Conservation (phyloP, 2,329 filamentous ascomycete species). For the Pseudocercospora fuligena region DNA sequence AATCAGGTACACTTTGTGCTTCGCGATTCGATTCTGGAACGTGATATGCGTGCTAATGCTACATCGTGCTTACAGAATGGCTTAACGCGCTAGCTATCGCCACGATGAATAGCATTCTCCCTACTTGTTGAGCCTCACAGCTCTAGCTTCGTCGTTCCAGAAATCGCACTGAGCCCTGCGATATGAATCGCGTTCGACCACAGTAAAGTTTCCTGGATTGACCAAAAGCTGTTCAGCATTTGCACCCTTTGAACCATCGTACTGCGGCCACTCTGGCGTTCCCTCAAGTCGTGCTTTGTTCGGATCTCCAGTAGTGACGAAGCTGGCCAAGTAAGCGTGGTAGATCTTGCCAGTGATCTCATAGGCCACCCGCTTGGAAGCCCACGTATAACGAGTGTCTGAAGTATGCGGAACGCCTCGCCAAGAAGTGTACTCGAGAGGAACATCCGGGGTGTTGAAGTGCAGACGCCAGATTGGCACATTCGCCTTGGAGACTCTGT, state of each 20-base stretch:
- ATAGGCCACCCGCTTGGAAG: constrained; percentile 17
- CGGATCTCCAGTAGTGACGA: constrained; percentile 43
- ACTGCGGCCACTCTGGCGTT: constrained; percentile 40
- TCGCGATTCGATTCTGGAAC: background rate
- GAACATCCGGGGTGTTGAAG: constrained; percentile 21
- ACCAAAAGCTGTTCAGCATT: constrained; percentile 22
- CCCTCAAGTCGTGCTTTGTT: constrained; percentile 36
- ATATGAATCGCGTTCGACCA: constrained; percentile 21
- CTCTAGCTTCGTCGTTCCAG: constrained; percentile 22
- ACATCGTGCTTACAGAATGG: background rate
- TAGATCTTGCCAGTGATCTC: constrained; percentile 33
- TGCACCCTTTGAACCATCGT: constrained; percentile 27
- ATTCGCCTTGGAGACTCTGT: constrained; percentile 40
- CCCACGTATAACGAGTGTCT: constrained; percentile 25
- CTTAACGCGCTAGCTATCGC: too few species aligned
- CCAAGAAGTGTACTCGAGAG: constrained; percentile 17
- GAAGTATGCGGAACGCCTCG: constrained; percentile 24
- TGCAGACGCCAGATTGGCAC: constrained; percentile 23
- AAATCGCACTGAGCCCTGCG: constrained; percentile 23
- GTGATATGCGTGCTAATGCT: background rate
- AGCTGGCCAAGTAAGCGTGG: constrained; percentile 43
- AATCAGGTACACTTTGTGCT: background rate
- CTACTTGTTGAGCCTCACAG: constrained; percentile 18
- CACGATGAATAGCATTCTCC: background rate
- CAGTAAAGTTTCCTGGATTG: constrained; percentile 21